These are phyloP conservation scores for Cadophora luteo-olivacea DNA, from an alignment of 2,329 filamentous ascomycete species.

Conservation along the genomic window DNA sequence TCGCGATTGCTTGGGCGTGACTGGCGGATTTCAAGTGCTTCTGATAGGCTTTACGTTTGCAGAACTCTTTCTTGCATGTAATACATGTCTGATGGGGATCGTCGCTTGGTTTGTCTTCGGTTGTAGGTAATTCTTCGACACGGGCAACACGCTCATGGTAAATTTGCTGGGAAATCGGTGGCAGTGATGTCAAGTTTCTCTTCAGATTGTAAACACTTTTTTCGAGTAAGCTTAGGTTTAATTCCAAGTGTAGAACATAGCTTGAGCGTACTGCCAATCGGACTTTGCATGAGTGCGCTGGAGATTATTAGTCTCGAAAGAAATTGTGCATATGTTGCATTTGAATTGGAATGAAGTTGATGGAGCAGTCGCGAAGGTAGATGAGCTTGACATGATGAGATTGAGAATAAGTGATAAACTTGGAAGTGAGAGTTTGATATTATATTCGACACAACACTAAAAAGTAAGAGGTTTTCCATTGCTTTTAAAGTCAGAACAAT, in stretches of 20 bases:
- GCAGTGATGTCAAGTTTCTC: conserved; percentile 11
- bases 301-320: not conserved
- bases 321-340: conserved; percentile 2
- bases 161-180: conserved; percentile 1
- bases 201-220: conserved; percentile 17
- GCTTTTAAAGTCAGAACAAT: not conserved
- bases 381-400: not conserved
- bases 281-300: conserved; percentile 10
- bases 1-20: not conserved
- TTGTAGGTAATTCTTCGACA: not conserved
- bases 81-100: conserved; percentile 1
- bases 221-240: not conserved
- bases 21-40: not conserved
- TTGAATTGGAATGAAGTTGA: not conserved
- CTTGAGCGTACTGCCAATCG: conserved; percentile 12
- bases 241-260: not conserved
- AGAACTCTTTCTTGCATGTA: conserved; percentile 6
- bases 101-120: not conserved
- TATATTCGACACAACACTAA: not conserved
- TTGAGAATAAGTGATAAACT: not conserved
- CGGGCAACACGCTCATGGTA: not conserved
- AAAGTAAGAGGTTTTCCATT: not conserved
- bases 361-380: not conserved
- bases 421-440: not conserved
- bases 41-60: not conserved